These are phyloP conservation scores for Triticum monococcum DNA, from an alignment of 176 grass and related monocot species.

Conservation along the genomic window DNA sequence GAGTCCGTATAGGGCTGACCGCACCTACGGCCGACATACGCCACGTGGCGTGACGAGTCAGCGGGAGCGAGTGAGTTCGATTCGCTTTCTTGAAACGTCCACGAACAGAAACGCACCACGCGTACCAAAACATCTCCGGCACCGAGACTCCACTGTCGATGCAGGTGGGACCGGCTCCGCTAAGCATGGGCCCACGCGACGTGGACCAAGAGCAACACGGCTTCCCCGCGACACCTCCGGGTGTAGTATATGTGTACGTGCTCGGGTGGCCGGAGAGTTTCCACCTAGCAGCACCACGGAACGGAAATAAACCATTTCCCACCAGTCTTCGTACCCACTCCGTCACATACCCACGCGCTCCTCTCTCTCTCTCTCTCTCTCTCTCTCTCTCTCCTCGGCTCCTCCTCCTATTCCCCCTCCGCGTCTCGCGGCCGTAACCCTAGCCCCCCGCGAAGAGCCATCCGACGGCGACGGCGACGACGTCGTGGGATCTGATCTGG, in stretches of 20 bases:
- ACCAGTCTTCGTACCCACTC: conserved; percentile 19
- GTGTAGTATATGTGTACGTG: not conserved
- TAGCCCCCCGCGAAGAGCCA: not conserved
- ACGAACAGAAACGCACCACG: not conserved
- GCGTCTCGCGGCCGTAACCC: not conserved
- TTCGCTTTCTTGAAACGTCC: not conserved
- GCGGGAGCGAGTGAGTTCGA: not conserved
- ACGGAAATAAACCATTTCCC: not conserved
- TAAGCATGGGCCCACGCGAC: not conserved
- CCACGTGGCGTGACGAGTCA: conserved; percentile 19
- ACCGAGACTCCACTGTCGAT: not conserved
- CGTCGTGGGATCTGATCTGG: not conserved
- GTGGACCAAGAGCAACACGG: not conserved
- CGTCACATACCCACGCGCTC: not conserved
- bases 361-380: too few species aligned
- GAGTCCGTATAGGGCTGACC: not conserved
- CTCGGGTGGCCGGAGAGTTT: conserved; percentile 6
- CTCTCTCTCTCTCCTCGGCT: not conserved
- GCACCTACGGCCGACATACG: not conserved
- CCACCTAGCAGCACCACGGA: not conserved
- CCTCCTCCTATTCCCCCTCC: not conserved
- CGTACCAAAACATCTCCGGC: not conserved
- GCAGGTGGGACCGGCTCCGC: not conserved
- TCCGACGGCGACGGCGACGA: not conserved
- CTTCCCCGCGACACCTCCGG: not conserved